phyloP scores from a whole-genome alignment of 1,284 basidiomycete genomes.

The Microstroma glucosiphilum region DNA sequence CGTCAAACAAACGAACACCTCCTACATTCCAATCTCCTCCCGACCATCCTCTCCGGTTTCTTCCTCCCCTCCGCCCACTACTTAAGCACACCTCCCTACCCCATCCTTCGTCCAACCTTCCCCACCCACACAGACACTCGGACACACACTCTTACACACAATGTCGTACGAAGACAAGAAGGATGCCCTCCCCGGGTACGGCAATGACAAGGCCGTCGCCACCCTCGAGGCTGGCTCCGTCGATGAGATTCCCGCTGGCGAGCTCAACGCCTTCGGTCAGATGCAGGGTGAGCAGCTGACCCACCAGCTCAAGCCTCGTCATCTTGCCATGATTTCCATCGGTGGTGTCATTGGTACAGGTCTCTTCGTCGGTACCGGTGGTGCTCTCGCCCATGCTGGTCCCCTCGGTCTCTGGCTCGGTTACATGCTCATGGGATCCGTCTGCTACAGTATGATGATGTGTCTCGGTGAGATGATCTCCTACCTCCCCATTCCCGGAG shows the following conservation, averaged over 20 bases:
- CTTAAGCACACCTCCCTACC: no score
- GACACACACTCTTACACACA: background rate
- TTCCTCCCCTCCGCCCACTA: no score
- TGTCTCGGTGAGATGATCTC: constrained; percentile 54
- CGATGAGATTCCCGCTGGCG: background rate
- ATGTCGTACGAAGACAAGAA: background rate
- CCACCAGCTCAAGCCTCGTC: constrained; percentile 29
- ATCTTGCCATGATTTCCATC: constrained; percentile 21
- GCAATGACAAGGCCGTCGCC: constrained; percentile 2
- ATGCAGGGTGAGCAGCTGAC: constrained; percentile 32
- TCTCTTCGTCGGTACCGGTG: constrained; percentile 68
- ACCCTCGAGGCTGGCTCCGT: background rate
- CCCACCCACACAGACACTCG: background rate
- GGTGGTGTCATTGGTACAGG: constrained; percentile 30
- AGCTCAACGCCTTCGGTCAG: constrained; percentile 20
- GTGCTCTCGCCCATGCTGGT: constrained; percentile 54
- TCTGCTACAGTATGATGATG: constrained; percentile 48
- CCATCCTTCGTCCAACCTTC: no score
- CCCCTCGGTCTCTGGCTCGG: constrained; percentile 52
- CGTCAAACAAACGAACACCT: background rate
- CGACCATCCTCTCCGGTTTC: background rate
- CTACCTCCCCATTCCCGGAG: constrained; percentile 60
- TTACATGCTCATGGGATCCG: constrained; percentile 46
- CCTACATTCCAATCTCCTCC: background rate
- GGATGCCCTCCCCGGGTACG: background rate